These are phyloP conservation scores for Penicillium nucicola DNA, from an alignment of 495 filamentous ascomycete genomes.

Conservation along the genomic window DNA sequence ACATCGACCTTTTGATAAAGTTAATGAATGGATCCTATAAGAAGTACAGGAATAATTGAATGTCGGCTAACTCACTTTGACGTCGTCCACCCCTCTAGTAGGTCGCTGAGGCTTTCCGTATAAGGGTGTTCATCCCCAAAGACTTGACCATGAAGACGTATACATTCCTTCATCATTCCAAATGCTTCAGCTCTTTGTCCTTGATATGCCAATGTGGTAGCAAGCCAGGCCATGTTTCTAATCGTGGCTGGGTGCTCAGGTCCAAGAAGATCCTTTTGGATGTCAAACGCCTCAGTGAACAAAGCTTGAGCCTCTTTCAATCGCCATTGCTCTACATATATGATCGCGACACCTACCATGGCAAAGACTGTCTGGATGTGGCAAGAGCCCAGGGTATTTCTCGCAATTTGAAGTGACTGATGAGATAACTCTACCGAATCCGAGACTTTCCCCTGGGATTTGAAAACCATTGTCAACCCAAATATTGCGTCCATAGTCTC, in stretches of 20 bases:
- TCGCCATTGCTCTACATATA: slow-evolving; percentile 3
- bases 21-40: neutral
- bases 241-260: neutral
- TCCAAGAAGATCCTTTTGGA: neutral
- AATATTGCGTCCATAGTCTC: slow-evolving; percentile 10
- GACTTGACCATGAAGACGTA: neutral
- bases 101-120: neutral
- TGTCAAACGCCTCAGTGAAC: neutral
- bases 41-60: neutral
- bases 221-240: neutral
- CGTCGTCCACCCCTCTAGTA: neutral
- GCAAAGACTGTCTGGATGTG: slow-evolving; percentile 1
- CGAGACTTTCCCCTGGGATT: neutral
- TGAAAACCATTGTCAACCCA: slow-evolving; percentile 4
- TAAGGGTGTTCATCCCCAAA: neutral
- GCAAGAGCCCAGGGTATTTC: slow-evolving; percentile 3
- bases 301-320: slow-evolving; percentile 7
- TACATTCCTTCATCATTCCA: neutral
- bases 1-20: neutral
- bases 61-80: neutral
- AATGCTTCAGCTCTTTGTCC: neutral
- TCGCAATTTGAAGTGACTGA: neutral
- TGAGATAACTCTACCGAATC: slow-evolving; percentile 4
- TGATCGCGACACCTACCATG: neutral
- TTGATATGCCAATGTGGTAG: neutral